phyloP scores from a whole-genome alignment of 768 basidiomycete species.

The Lyophyllum semitale region DNA sequence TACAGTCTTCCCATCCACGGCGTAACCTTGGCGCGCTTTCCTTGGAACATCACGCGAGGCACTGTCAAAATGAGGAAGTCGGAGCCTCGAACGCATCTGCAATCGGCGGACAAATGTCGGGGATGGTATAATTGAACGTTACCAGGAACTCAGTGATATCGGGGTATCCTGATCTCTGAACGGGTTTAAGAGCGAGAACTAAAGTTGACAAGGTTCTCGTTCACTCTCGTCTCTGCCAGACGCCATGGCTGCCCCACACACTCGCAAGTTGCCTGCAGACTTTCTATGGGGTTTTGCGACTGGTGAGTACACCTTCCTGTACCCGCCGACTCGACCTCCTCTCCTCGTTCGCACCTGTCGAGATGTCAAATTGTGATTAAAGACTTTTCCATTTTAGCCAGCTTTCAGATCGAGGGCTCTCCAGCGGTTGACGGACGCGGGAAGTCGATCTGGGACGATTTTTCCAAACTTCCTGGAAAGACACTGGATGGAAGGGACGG shows the following conservation, averaged over 20 bases:
- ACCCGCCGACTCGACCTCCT: conserved; percentile 2
- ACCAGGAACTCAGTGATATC: conserved; percentile 45
- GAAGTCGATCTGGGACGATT: conserved; percentile 77
- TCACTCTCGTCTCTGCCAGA: conserved; percentile 26
- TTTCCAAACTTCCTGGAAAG: conserved; percentile 64
- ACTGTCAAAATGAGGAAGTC: conserved; percentile 18
- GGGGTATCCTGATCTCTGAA: conserved; percentile 39
- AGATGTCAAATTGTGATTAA: not conserved
- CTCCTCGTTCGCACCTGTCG: not conserved
- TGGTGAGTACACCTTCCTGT: conserved; percentile 40
- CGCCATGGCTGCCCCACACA: conserved; percentile 33
- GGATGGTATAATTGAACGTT: conserved; percentile 31
- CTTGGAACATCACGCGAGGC: not conserved
- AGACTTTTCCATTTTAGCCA: conserved; percentile 37
- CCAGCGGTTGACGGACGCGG: conserved; percentile 60
- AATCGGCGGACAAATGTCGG: conserved; percentile 53
- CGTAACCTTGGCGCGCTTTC: conserved; percentile 28
- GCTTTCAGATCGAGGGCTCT: conserved; percentile 78
- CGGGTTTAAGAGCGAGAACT: conserved; percentile 39
- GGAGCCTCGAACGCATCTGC: conserved; percentile 22
- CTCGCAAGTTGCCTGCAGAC: conserved; percentile 51
- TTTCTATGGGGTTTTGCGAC: conserved; percentile 77
- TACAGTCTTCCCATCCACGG: conserved; percentile 25
- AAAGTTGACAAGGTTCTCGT: conserved; percentile 27
- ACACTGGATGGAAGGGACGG: conserved; percentile 68